Base-by-base conservation (phyloP, 345 rosid genomes). In the Rubroshorea leprosula region DNA sequence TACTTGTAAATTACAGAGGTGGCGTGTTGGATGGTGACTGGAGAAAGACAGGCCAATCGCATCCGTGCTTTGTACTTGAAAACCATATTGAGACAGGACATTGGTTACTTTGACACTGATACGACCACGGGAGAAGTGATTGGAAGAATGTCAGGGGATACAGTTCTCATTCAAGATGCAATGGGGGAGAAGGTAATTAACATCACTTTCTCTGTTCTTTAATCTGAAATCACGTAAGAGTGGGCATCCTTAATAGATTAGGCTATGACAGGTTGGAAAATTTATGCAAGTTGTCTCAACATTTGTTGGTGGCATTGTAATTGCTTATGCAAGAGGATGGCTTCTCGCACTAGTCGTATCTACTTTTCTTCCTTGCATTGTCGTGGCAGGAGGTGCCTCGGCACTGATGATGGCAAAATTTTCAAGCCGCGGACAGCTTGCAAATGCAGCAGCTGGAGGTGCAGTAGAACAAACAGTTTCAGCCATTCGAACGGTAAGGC, bases 91-190 rank as follows among this genome's bases (percentile, higher is more conserved):
- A 76, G 90, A 66, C 97, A 90, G 71, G 97, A 90, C 54, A 79
- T 90, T 38, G 79, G 76, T 18, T 91, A 68, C 77, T 91, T 87
- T 23, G 98, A 91, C 66, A 83, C 88, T 0, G 91, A 91, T 52
- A 85, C 96, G 15, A 76, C 76, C n/a, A 85, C 98, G 0, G 98
- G 98, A 49, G 98, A 91, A 66, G 82, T 91, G 49, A 76, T 91
- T 43, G 94, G 91, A 51, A 82, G 98, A 62, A 87, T 91, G 96
- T 87, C 96, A 0, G 96, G 96, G 10, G 98, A 91, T 60, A 91
- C 98, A 5, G 76, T 91, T 57, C 81, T 87, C 62, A 83, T 91
- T 68, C 94, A 91, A 72, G 94, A 91, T 0, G 97, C 97, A 24
- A 80, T 90, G 84, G 96, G 97, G 18, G 98, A 87, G 61, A 91